Evolutionary conservation across 345 rosid species (phyloP).

Genomic region (Streptanthus diversifolius): DNA sequence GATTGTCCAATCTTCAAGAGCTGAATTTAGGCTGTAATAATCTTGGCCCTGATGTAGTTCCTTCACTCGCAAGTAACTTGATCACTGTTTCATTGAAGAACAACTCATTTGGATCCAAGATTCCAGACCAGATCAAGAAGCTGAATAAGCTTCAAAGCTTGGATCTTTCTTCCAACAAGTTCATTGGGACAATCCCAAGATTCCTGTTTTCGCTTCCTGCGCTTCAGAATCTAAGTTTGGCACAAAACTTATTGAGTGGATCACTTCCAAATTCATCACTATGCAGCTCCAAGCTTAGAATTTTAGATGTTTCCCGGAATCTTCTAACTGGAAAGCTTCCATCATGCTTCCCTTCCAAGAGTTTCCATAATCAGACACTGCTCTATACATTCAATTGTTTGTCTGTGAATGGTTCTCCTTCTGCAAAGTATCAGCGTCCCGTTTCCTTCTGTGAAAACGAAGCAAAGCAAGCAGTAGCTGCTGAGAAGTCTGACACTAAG

Average conservation of each 20-base stretch:
- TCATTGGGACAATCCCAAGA: conserved; percentile 57
- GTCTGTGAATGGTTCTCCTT: conserved; percentile 38
- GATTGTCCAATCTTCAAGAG: conserved; percentile 45
- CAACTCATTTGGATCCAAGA: conserved; percentile 67
- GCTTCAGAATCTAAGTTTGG: conserved; percentile 53
- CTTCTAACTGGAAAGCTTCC: conserved; percentile 70
- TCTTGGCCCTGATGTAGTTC: conserved; percentile 59
- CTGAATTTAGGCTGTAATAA: conserved; percentile 56
- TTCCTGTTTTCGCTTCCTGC: conserved; percentile 54
- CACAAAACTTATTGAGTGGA: conserved; percentile 57
- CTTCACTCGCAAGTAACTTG: conserved; percentile 51
- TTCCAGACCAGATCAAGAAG: conserved; percentile 48
- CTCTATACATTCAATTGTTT: conserved; percentile 76
- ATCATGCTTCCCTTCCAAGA: conserved; percentile 45
- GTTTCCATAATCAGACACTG: conserved; percentile 44
- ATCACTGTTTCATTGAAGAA: conserved; percentile 45
- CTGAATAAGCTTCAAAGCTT: conserved; percentile 48
- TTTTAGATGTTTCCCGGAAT: conserved; percentile 67
- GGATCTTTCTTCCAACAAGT: conserved; percentile 57
- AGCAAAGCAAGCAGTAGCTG: conserved; percentile 62
- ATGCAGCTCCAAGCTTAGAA: conserved; percentile 49
- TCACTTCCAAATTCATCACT: conserved; percentile 46
- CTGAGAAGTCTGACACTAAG: conserved; percentile 48
- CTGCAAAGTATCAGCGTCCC: conserved; percentile 58
- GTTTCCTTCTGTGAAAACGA: conserved; percentile 59